phyloP scores from a whole-genome alignment of 1,139 yeast genomes.

The Debaryomyces coudertii region DNA sequence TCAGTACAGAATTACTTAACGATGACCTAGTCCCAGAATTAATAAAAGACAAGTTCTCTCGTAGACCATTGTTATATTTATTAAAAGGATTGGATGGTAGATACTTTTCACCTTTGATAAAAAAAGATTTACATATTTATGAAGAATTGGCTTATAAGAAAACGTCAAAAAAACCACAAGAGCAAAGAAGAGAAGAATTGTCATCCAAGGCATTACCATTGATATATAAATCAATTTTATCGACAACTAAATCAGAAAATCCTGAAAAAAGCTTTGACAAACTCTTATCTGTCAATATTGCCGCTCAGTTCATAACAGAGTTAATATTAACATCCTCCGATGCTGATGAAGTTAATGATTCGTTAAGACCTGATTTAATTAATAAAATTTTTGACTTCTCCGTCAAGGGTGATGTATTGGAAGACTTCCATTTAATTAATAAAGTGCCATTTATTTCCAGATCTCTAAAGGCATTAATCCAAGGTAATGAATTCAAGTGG shows the following conservation, averaged over 20 bases:
- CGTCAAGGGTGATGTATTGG: slow-evolving; percentile 73
- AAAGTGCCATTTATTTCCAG: slow-evolving; percentile 75
- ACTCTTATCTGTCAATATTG: slow-evolving; percentile 69
- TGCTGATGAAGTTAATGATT: slow-evolving; percentile 46
- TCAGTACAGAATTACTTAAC: slow-evolving; percentile 60
- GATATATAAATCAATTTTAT: slow-evolving; percentile 58
- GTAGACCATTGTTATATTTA: slow-evolving; percentile 87
- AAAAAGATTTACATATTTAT: slow-evolving; percentile 62
- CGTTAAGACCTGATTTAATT: slow-evolving; percentile 54
- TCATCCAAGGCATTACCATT: slow-evolving; percentile 66
- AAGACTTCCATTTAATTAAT: slow-evolving; percentile 65
- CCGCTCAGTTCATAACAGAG: slow-evolving; percentile 83
- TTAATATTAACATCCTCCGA: slow-evolving; percentile 60
- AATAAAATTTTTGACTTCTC: slow-evolving; percentile 55
- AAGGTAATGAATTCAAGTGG: slow-evolving; percentile 59
- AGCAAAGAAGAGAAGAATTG: slow-evolving; percentile 72
- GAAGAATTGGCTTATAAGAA: slow-evolving; percentile 64
- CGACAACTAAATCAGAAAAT: slow-evolving; percentile 36
- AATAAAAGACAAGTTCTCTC: slow-evolving; percentile 72
- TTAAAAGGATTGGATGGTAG: slow-evolving; percentile 80
- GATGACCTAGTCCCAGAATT: slow-evolving; percentile 59
- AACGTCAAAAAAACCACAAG: slow-evolving; percentile 86
- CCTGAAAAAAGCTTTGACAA: slow-evolving; percentile 29
- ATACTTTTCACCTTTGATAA: slow-evolving; percentile 74
- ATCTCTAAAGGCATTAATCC: slow-evolving; percentile 75